Evolutionary conservation across 1,284 basidiomycete species (phyloP).

Genomic region (Tremellales sp.): DNA sequence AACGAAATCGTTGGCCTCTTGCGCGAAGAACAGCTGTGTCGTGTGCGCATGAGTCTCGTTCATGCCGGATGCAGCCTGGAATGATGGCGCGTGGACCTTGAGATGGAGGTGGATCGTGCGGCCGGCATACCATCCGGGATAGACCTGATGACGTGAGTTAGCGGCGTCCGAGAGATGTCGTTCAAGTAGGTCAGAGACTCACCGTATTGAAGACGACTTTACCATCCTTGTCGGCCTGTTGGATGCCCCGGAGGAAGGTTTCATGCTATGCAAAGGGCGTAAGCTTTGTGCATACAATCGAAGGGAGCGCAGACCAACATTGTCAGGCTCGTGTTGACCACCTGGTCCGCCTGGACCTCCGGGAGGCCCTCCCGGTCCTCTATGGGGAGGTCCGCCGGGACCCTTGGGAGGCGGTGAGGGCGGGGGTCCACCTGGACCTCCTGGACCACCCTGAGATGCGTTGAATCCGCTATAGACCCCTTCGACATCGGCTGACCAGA

Average conservation of each 20-base stretch:
- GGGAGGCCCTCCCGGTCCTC: conserved; percentile 7
- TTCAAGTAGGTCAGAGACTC: background rate
- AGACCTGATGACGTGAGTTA: conserved; percentile 9
- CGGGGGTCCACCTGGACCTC: conserved; percentile 1
- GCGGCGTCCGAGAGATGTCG: background rate
- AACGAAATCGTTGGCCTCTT: conserved; percentile 40
- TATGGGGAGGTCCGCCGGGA: conserved; percentile 4
- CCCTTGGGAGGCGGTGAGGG: too few species aligned
- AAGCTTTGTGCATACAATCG: background rate
- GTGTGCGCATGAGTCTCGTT: conserved; percentile 22
- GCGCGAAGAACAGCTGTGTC: conserved; percentile 23
- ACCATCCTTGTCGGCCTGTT: conserved; percentile 17
- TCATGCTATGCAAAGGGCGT: conserved; percentile 16
- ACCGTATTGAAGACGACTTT: conserved; percentile 18
- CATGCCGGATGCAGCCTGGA: background rate
- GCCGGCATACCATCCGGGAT: conserved; percentile 26
- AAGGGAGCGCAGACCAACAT: conserved; percentile 3
- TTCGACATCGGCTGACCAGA: conserved; percentile 18
- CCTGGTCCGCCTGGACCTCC: conserved; percentile 6
- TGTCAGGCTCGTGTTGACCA: conserved; percentile 2
- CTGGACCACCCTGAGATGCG: conserved; percentile 2
- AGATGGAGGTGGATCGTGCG: conserved; percentile 25
- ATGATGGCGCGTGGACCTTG: conserved; percentile 20
- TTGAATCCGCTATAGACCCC: conserved; percentile 20
- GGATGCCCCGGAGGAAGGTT: conserved; percentile 25